Evolutionary conservation across 257 asterid species (phyloP), one percentile per base, ranked within the genome.

Genomic region (Leonotis leonurus): DNA sequence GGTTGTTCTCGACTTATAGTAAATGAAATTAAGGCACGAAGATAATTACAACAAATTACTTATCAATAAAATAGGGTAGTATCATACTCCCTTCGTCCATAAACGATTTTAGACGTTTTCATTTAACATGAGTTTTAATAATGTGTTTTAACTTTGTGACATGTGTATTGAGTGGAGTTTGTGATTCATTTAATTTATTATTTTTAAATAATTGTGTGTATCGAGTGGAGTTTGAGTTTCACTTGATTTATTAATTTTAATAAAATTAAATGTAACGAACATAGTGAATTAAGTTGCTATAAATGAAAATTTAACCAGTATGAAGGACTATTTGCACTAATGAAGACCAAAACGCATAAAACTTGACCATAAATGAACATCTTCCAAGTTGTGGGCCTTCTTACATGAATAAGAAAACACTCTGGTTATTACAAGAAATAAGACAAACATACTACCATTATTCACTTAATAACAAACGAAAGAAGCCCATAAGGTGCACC

Each of bases 351-450:
- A 68, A 60, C 6, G 20, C 12, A 17, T 32, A 50, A 48, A 60
- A 36, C 45, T 10, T 46, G 32, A 24, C 43, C 33, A 0, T 6
- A 12, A 29, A 55, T 21, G 35, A 49, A 22, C 3, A 53, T 14
- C 27, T 14, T 46, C 46, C 56, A 40, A 20, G 37, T 44, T 8
- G 73, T 60, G 49, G 73, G 56, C 62, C 62, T 18, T 30, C 30
- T 25, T n/a, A n/a, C 2, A 29, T 60, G 68, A 60, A 51, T 60
- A 27, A 26, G 63, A 60, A 60, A 60, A 39, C 62, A 51, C 62
- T 53, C 37, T 14, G 45, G 40, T 46, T 17, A 12, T 62, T 45
- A 70, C 61, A 62, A 62, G 36, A 62, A 55, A 70, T 56, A 62
- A 55, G 61, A 70, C 61, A 70, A 62, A 6, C 8, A 46, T 26